Base-by-base conservation (phyloP, 805 yeast genomes). In the Wickerhamiella sergipiensis region DNA sequence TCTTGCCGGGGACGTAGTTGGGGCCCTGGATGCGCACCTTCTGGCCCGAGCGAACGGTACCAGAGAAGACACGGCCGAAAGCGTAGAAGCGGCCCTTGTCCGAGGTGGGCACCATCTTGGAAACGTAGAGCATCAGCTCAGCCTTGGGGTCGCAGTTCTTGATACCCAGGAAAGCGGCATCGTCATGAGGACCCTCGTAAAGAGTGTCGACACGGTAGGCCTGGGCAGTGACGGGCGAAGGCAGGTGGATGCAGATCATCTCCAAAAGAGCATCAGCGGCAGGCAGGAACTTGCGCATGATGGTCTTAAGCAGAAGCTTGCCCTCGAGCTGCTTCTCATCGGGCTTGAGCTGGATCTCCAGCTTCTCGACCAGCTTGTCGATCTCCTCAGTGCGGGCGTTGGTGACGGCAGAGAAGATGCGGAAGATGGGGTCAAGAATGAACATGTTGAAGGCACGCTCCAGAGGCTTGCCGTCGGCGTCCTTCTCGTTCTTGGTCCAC, bases 1-100 rank as follows among this genome's bases (percentile, higher is more conserved):
- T 90, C 81, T 82, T 85, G 74, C 98, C 98, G 73, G 95, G 96
- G 67, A 80, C 80, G 78, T 88, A 90, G 95, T 90, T 90, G 73
- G 97, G 97, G 78, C 98, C 98, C 81, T 90, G 98, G 71, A 90
- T 90, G 80, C 98, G 86, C 70, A 90, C 95, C 86, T 90, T 90
- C 82, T 83, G 87, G 77, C 98, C 98, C 67, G 96, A 86, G 74
- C 77, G 85, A 69, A 92, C 97, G 69, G 97, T 90, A 88, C 98
- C 98, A 66, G 97, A 85, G 80, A 90, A 90, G 72, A 90, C 97
- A 82, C 98, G 92, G 77, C 98, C 98, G 79, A 90, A 92, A 71
- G 98, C 98, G 84, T 88, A 90, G 95, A 90, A 90, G 80, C 98
- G 88, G 83, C 98, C 98, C 81, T 90, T 92, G 77, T 90, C 98